Percentiles rank a stretch among this genome's conserved stretches.
Conservation (phyloP, 2,329 filamentous ascomycete species). For the Aciculosporium take region DNA sequence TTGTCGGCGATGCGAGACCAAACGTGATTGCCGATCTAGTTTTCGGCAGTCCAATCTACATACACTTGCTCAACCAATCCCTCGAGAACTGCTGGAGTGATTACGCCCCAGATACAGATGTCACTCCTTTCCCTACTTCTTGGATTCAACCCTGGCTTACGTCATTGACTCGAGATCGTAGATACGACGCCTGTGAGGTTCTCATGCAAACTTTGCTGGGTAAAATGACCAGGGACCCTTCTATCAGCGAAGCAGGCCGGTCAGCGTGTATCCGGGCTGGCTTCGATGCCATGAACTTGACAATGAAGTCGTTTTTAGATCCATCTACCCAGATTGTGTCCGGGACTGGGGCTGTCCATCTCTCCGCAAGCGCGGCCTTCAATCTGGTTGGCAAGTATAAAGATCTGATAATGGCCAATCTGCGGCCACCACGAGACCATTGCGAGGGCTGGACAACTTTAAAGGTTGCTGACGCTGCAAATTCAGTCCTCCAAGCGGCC, state of each 20-base stretch:
- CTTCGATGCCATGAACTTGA: conserved; percentile 43
- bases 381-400: conserved; percentile 51
- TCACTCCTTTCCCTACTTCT: conserved; percentile 50
- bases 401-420: conserved; percentile 36
- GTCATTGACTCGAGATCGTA: conserved; percentile 61
- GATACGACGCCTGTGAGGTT: conserved; percentile 68
- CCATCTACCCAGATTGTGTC: conserved; percentile 28
- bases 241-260: conserved; percentile 41
- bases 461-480: conserved; percentile 30
- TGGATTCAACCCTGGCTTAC: conserved; percentile 70
- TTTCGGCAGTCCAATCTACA: conserved; percentile 56
- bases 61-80: conserved; percentile 46
- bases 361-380: conserved; percentile 50
- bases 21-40: conserved; percentile 73
- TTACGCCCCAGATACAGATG: conserved; percentile 29
- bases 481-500: conserved; percentile 37
- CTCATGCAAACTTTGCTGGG: conserved; percentile 62
- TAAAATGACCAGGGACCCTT: conserved; percentile 39
- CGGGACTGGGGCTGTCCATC: conserved; percentile 40
- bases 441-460: conserved; percentile 25
- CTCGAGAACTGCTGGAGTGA: conserved; percentile 29
- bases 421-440: conserved; percentile 14
- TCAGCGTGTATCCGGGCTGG: conserved; percentile 51
- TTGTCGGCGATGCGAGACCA: conserved; percentile 67
- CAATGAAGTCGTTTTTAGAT: conserved; percentile 41